A percentile compares a stretch with the other conserved stretches of the same genome.
Evolutionary conservation across 192 early-diverging fungal species (phyloP).

Genomic region (Umbelopsis isabellina): DNA sequence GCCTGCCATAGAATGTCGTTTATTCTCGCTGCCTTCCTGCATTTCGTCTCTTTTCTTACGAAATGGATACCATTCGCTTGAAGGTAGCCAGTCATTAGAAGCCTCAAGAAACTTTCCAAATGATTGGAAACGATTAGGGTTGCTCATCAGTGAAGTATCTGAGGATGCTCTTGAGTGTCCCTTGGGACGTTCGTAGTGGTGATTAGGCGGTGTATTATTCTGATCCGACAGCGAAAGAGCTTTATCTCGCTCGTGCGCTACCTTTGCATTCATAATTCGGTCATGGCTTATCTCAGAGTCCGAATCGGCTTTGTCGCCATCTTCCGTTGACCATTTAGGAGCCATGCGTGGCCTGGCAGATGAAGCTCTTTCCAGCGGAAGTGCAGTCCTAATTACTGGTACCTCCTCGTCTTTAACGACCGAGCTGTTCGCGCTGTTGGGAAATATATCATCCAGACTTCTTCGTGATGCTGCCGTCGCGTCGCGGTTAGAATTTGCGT

Average conservation of each 20-base stretch:
- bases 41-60: conserved; percentile 10
- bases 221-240: not conserved
- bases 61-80: conserved; percentile 8
- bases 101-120: conserved; percentile 26
- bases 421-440: not conserved
- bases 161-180: conserved; percentile 26
- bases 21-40: not conserved
- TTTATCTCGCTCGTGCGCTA: not conserved
- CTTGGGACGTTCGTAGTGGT: conserved; percentile 1
- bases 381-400: conserved; percentile 24
- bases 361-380: conserved; percentile 12
- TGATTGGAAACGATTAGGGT: conserved; percentile 11
- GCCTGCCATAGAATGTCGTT: not conserved
- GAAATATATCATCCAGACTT: conserved; percentile 16
- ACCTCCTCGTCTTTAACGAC: not conserved
- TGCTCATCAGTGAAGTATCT: conserved; percentile 14
- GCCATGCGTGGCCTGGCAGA: conserved; percentile 19
- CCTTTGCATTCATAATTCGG: not conserved
- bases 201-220: not conserved
- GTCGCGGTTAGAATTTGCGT: conserved; percentile 45
- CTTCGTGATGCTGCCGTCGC: not conserved
- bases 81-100: conserved; percentile 11
- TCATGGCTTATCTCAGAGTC: conserved; percentile 11
- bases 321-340: not conserved
- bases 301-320: conserved; percentile 17